Evolutionary conservation across 2,329 filamentous ascomycete genomes (phyloP), one percentile per base, ranked within the genome.

Genomic region (Ambrosiella cleistominuta): DNA sequence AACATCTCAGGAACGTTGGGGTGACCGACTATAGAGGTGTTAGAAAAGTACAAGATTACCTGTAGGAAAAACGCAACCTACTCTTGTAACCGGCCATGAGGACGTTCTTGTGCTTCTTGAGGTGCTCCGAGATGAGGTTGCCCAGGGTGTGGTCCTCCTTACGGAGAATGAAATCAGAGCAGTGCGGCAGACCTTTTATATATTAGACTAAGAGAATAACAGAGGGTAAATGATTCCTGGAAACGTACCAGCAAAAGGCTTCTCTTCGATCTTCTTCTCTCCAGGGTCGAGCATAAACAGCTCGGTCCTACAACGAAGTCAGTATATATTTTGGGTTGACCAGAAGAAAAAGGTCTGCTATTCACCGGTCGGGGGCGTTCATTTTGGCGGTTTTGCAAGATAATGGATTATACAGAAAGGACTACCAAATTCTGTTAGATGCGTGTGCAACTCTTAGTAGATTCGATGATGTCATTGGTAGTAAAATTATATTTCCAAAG

Each of bases 81-180:
- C 86, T 81, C 71, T 94, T 94, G 77, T 98, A 98, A 11, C 86
- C 93, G 61, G 90, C 83, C 77, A 97, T 95, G 65, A 85, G 75
- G 65, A 98, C 86, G 68, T 94, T 84, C 15, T 82, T 79, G 66
- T 88, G 85, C 69, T 86, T 83, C 72, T 93, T 83, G 59, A 98
- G 84, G 66, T 91, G 87, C 66, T 88, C 83, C 53, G 85, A 80
- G 59, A 98, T 78, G 58, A 98, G 78, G 70, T 98, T 96, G 65
- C 85, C 93, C 35, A 98, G 80, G 1, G 91, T 96, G 72, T 96
- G 91, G 66, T 98, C 93, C 70, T 98, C 93, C 71, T 96, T 97
- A 72, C 88, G 88, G 72, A 98, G 83, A 60, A 88, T 82, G 74
- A 98, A 98, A 71, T 96, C 86, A 8, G 88, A 86, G n/a, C 87